phyloP scores from a whole-genome alignment of 2,329 filamentous ascomycete species.

The Cyphellophora attinorum region DNA sequence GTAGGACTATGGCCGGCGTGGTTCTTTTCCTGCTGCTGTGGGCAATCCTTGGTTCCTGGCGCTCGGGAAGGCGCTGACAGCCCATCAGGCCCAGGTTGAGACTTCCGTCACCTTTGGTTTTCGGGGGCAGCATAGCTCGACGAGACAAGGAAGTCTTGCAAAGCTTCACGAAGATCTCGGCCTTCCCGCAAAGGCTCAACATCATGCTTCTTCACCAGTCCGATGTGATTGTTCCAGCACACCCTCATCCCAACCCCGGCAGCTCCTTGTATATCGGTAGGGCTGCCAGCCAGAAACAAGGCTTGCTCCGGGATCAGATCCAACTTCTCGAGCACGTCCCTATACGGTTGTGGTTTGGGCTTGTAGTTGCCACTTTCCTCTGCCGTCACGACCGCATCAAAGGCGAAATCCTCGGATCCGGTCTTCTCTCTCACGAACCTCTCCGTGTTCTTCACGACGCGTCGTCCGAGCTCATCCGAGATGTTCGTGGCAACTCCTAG shows the following conservation, averaged over 20 bases:
- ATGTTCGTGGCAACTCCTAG: slow-evolving; percentile 32
- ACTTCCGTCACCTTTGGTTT: too few species aligned
- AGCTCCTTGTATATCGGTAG: slow-evolving; percentile 31
- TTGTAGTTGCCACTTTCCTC: slow-evolving; percentile 34
- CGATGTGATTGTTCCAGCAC: slow-evolving; percentile 27
- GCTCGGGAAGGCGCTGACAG: too few species aligned
- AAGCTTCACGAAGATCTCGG: slow-evolving; percentile 1
- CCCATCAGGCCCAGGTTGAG: too few species aligned
- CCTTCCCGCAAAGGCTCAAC: slow-evolving; percentile 4
- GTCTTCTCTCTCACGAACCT: slow-evolving; percentile 2
- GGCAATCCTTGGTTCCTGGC: too few species aligned
- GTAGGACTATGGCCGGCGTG: too few species aligned
- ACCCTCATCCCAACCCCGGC: slow-evolving; percentile 29
- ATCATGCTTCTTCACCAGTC: slow-evolving; percentile 5
- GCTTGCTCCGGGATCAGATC: slow-evolving; percentile 20
- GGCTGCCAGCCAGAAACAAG: slow-evolving; percentile 31
- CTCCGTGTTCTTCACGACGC: slow-evolving; percentile 8
- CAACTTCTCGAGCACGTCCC: slow-evolving; percentile 21
- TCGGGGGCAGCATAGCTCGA: too few species aligned
- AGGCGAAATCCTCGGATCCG: slow-evolving; percentile 10
- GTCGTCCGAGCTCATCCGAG: slow-evolving; percentile 22
- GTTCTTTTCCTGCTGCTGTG: too few species aligned
- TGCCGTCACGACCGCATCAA: slow-evolving; percentile 28
- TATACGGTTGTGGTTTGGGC: slow-evolving; percentile 25
- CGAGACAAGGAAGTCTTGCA: slow-evolving; percentile 3